Base-by-base conservation (phyloP, 768 basidiomycete genomes). In the Naganishia kalamii region DNA sequence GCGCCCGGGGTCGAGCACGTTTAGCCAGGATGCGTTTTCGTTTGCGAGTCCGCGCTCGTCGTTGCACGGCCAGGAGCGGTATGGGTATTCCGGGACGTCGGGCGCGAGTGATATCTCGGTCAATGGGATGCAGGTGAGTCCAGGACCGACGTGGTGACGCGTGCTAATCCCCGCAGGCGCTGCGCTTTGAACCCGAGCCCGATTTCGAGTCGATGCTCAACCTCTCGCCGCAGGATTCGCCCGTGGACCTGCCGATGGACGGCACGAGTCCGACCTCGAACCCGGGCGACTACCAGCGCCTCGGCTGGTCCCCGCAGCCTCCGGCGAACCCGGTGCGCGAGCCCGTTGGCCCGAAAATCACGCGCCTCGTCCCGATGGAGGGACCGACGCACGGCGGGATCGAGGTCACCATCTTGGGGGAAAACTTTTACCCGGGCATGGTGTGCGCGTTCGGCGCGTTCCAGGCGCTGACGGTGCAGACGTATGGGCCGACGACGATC, bases 401-500 rank as follows among this genome's bases (percentile, higher is more conserved):
- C 69, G 92, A 96, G 78, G 88, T 99, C 35, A 98, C 94, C 1
- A 81, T 99, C 19, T 84, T 96, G 7, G 96, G 96, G 10, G 85
- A 88, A 60, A 90, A 92, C 76, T 97, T 99, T 79, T 60, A 74
- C 6, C 75, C 72, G 8, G 79, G 77, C 30, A 72, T 79, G 62
- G 86, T 88, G 60, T 89, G 90, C 70, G 80, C 91, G 1, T 99
- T 99, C 77, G 94, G 94, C 27, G 89, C 88, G 70, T 82, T 86
- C 11, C 75, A 84, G 13, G 87, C 93, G 10, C 88, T 86, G 63
- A 88, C 88, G 11, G 93, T 91, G 0, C 88, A 90, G 70, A 82
- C 88, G 43, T 97, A 91, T 89, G 90, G 89, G 74, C 88, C 91
- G 62, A 94, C 90, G 71, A 91, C 92, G 13, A 83, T 97, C 10